Base-by-base conservation (phyloP, 2,329 filamentous ascomycete species). In the Aspergillus piperis region DNA sequence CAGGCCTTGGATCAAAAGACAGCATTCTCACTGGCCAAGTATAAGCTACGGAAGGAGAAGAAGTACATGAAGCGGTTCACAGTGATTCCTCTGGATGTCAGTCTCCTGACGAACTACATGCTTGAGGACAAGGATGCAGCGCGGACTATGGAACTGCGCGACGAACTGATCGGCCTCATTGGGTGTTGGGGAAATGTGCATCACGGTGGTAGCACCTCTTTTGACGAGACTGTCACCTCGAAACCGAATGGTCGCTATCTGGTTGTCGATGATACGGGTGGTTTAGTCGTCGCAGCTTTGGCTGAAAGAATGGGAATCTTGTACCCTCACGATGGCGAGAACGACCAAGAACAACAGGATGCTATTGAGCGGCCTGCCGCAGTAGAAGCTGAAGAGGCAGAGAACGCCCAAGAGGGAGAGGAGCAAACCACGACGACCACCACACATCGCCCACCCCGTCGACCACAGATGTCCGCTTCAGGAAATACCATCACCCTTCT, bases 1-100 rank as follows among this genome's bases (percentile, higher is more conserved):
- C 88, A 90, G 17, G 90, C 89, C 1, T 84, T 99, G 47, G 92
- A 96, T 67, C 90, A 98, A 79, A 99, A 99, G 82, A 98, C 95
- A 0, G 84, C 88, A 0, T 99, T 96, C 71, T 96, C 92, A 2
- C 81, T 97, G 60, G 93, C 94, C 47, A 99, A 99, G 76, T 99
- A 99, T 78, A 96, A 95, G 71, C 81, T 98, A 17, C 83, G 96
- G 49, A 99, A 99, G 80, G 90, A 91, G 65, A 93, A 89, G 73
- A 99, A 99, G 77, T 98, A 96, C 74, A 84, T 98, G 64, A 88
- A 90, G 69, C 84, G 92, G 11, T 98, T 99, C 71, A 91, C 90
- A 0, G 86, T 95, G 1, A 76, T 96, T 54, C 94, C 94, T 0
- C 79, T 98, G 67, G 92, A 97, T 71, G 87, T 96, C 13, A 83